These are phyloP conservation scores for Protea cynaroides DNA, from an alignment of 164 flowering plant species.

Conservation along the genomic window DNA sequence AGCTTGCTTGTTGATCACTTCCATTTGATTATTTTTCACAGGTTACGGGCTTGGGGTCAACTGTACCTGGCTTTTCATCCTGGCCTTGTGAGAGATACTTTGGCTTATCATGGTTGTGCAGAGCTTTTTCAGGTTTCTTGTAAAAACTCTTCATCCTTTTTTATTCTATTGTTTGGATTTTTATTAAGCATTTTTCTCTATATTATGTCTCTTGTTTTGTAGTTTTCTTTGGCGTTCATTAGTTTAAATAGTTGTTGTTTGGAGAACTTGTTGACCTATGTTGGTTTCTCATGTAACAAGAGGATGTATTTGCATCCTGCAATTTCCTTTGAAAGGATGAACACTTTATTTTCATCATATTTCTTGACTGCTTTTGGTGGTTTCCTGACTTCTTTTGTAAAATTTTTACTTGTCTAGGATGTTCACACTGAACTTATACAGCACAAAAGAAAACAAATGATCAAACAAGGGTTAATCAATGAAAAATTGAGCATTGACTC, in stretches of 20 bases:
- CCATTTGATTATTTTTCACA: conserved; percentile 21
- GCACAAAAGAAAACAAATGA: conserved; percentile 79
- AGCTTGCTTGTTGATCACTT: conserved; percentile 2
- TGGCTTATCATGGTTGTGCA: conserved; percentile 98
- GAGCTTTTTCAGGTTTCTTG: conserved; percentile 87
- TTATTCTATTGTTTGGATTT: no score
- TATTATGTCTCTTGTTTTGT: no score
- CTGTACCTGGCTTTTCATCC: conserved; percentile 88
- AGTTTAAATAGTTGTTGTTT: no score
- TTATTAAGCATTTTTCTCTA: no score
- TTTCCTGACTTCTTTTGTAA: conserved; percentile 9
- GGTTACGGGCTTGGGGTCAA: conserved; percentile 69
- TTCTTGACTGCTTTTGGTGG: not conserved
- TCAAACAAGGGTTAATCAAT: conserved; percentile 56
- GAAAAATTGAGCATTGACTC: conserved; percentile 71
- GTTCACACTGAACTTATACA: conserved; percentile 95
- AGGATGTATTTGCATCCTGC: not conserved
- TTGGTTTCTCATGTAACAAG: no score
- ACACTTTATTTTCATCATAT: not conserved
- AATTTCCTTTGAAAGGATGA: not conserved
- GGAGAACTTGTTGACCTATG: no score
- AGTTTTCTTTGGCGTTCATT: no score
- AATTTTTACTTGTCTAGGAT: conserved; percentile 45
- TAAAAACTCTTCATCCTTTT: conserved; percentile 4
- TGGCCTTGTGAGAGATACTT: conserved; percentile 69